Evolutionary conservation across 345 rosid genomes (phyloP).

Genomic region (Populus tremula): DNA sequence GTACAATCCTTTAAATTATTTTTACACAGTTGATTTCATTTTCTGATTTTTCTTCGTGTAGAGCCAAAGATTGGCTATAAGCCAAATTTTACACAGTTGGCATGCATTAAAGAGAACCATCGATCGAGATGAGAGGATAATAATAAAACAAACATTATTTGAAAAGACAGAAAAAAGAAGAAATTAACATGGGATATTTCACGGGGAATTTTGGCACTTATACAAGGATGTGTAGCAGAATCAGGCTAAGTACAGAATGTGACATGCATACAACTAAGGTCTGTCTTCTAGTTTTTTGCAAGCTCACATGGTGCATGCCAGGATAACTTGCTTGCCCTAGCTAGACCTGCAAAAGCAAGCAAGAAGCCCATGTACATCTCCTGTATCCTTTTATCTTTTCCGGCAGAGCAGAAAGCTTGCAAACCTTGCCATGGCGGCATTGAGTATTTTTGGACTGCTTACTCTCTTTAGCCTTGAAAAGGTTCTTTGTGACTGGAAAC

Average conservation of each 20-base stretch:
- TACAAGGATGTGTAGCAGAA: neutral
- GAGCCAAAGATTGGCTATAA: neutral
- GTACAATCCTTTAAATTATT: too few species aligned
- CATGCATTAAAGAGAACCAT: neutral
- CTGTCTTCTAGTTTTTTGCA: conserved; percentile 11
- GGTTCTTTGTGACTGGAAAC: neutral
- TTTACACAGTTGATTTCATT: neutral
- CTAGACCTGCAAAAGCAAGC: conserved; percentile 8
- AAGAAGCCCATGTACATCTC: neutral
- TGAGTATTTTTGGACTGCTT: neutral
- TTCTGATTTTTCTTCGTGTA: too few species aligned
- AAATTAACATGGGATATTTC: conserved; percentile 13
- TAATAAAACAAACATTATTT: neutral
- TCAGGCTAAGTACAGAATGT: neutral
- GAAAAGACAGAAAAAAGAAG: neutral
- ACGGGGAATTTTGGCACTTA: conserved; percentile 8
- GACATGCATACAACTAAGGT: neutral
- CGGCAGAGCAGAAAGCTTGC: too few species aligned
- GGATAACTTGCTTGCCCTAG: neutral
- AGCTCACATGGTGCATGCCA: neutral
- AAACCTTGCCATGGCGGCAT: neutral
- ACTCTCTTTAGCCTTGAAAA: neutral
- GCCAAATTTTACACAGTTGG: neutral
- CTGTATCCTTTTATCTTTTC: neutral
- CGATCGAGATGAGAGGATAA: neutral